Base-by-base conservation (phyloP, 768 basidiomycete species). In the Collybia nuda region DNA sequence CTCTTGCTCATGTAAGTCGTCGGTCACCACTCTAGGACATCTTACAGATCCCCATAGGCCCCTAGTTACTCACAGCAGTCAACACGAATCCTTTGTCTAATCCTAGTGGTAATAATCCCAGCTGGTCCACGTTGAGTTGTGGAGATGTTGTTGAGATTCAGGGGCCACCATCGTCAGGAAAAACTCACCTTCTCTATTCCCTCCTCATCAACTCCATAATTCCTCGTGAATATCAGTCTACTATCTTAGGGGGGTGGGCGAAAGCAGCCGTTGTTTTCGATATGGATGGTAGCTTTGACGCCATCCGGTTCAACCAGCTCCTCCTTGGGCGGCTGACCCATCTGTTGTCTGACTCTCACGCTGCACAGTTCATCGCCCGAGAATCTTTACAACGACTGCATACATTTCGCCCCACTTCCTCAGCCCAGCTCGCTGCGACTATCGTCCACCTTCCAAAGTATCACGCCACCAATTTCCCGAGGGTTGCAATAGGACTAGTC, bases 81-180 rank as follows among this genome's bases (percentile, higher is more conserved):
- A 69, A 23, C 54, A 59, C 11, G 62, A 62, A 57, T 23, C 59
- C 69, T 15, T 56, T n/a, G n/a, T n/a, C n/a, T n/a, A n/a, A n/a
- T n/a, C n/a, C n/a, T n/a, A n/a, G n/a, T n/a, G n/a, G n/a, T n/a
- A n/a, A n/a, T n/a, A n/a, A n/a, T n/a, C n/a, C n/a, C n/a, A n/a
- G n/a, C n/a, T n/a, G n/a, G n/a, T 48, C 55, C 19, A 57, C 56
- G 17, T 57, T 65, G 40, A 61, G 55, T 60, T 71, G 74, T 40
- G 86, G 86, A 29, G 85, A 90, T 62, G 75, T 88, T 36, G 68
- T 93, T 55, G 86, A 90, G 66, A 74, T 94, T 18, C 86, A 91
- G 66, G 91, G 91, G 1, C 79, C 84, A 2, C 72, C 90, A 3
- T 78, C 75, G 22, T 82, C 85, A 5, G 91, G 89, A 23, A 94